Evolutionary conservation across 2,329 filamentous ascomycete species (phyloP).

Genomic region (Rhynchosporium agropyri): DNA sequence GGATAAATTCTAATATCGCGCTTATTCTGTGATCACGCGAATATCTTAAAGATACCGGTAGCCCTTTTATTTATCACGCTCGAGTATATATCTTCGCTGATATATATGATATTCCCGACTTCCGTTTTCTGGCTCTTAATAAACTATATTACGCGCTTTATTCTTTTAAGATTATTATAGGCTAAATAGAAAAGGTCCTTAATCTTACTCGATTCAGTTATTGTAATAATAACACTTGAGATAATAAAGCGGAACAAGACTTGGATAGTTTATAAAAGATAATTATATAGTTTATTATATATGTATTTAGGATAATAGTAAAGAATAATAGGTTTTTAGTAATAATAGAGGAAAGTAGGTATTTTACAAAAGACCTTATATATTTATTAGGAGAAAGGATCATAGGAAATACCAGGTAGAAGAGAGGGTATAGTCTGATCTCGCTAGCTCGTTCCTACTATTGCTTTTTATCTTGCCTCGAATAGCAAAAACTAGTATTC

Average conservation of each 20-base stretch:
- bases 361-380: constrained; percentile 19
- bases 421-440: too few species aligned
- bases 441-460: too few species aligned
- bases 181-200: constrained; percentile 9
- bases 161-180: constrained; percentile 9
- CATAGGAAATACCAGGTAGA: too few species aligned
- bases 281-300: constrained; percentile 19
- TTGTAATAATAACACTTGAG: constrained; percentile 20
- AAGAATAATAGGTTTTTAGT: constrained; percentile 17
- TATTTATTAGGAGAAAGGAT: constrained; percentile 16
- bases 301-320: constrained; percentile 12
- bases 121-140: constrained; percentile 18
- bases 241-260: constrained; percentile 16
- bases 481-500: too few species aligned
- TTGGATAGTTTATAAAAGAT: constrained; percentile 20
- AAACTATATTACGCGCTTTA: constrained; percentile 19
- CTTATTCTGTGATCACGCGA: constrained; percentile 10
- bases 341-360: constrained; percentile 19
- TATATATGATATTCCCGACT: too few species aligned
- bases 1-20: constrained; percentile 15
- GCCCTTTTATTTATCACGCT: constrained; percentile 21
- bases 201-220: constrained; percentile 23
- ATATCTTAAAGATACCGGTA: constrained; percentile 15
- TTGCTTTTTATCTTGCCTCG: too few species aligned
- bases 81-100: constrained; percentile 27